phyloP scores from a whole-genome alignment of 257 asterid species.

The Petrea volubilis region DNA sequence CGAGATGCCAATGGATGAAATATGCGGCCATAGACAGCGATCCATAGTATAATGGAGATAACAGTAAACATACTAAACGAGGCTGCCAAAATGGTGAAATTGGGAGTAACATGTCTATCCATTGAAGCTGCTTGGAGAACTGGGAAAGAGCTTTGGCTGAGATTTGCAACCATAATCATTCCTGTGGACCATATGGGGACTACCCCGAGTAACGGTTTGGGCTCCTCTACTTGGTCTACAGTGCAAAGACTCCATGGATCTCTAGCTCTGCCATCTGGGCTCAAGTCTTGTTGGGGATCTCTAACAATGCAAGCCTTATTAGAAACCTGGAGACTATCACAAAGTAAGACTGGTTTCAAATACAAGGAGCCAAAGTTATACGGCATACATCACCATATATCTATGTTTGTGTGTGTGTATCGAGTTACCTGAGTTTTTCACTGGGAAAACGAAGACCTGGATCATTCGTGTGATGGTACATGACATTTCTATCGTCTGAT shows the following conservation, averaged over 20 bases:
- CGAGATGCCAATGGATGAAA: slow-evolving; percentile 45
- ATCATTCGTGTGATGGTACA: slow-evolving; percentile 32
- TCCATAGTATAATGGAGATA: slow-evolving; percentile 31
- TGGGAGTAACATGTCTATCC: slow-evolving; percentile 37
- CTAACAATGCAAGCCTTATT: slow-evolving; percentile 46
- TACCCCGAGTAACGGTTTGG: slow-evolving; percentile 42
- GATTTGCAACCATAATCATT: slow-evolving; percentile 31
- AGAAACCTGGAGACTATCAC: slow-evolving; percentile 33
- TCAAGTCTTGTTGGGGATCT: slow-evolving; percentile 31
- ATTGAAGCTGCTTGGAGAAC: slow-evolving; percentile 49
- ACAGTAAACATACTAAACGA: slow-evolving; percentile 38
- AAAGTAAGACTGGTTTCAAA: not conserved
- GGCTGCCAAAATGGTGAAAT: slow-evolving; percentile 50
- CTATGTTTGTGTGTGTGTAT: too few species aligned
- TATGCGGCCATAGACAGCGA: slow-evolving; percentile 35
- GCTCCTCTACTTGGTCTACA: slow-evolving; percentile 51
- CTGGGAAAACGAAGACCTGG: slow-evolving; percentile 37
- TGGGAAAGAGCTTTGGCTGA: slow-evolving; percentile 36
- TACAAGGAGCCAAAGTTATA: too few species aligned
- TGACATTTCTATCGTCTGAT: not conserved
- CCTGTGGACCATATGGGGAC: slow-evolving; percentile 59
- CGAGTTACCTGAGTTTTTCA: slow-evolving; percentile 40
- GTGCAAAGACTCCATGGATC: slow-evolving; percentile 51
- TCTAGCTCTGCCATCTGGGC: slow-evolving; percentile 29
- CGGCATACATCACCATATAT: too few species aligned